Evolutionary conservation across 257 asterid genomes (phyloP).

Genomic region (Solanum piurae): DNA sequence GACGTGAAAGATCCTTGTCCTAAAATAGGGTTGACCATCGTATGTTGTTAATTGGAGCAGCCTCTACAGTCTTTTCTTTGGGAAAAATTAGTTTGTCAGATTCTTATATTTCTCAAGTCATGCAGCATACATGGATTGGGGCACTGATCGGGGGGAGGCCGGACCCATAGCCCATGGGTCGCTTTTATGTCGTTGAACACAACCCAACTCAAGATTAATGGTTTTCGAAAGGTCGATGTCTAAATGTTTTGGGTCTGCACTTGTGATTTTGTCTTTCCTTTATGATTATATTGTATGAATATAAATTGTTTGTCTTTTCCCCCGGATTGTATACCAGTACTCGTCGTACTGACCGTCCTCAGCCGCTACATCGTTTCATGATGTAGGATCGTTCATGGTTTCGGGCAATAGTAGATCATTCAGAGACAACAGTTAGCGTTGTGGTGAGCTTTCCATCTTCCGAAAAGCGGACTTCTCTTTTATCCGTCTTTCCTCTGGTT

Average conservation of each 20-base stretch:
- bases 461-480: not conserved
- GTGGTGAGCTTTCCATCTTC: not conserved
- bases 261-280: not conserved
- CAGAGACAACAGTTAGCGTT: not conserved
- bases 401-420: not conserved
- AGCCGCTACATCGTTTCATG: not conserved
- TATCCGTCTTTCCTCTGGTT: not conserved
- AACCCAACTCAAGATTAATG: not conserved
- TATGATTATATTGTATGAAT: not conserved
- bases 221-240: not conserved
- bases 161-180: not conserved
- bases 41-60: not conserved
- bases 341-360: not conserved
- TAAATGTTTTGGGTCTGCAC: not conserved
- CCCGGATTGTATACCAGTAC: not conserved
- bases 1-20: not conserved
- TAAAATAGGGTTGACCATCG: not conserved
- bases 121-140: too few species aligned
- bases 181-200: not conserved
- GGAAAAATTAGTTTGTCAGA: not conserved
- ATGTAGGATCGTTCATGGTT: not conserved
- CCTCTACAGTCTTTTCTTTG: not conserved
- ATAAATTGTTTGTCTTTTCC: not conserved
- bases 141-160: too few species aligned
- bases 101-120: too few species aligned